phyloP scores from a whole-genome alignment of 1,284 basidiomycete genomes.

The Omphalotus olearius region DNA sequence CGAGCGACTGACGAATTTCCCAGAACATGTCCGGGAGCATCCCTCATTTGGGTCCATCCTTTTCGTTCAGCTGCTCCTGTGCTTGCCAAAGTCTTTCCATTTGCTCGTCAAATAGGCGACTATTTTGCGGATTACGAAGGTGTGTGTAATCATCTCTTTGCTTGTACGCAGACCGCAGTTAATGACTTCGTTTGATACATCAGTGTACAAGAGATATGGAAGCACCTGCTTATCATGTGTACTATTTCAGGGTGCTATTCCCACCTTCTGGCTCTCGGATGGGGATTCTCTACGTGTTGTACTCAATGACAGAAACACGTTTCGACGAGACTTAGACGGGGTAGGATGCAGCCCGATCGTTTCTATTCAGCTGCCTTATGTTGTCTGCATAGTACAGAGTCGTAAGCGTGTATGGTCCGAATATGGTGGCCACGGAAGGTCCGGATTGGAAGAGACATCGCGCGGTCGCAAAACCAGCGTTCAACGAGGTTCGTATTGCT shows the following conservation, averaged over 20 bases:
- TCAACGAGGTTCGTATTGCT: conserved; percentile 30
- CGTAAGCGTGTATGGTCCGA: conserved; percentile 34
- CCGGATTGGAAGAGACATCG: conserved; percentile 40
- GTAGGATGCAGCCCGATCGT: conserved; percentile 18
- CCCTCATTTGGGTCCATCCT: conserved; percentile 20
- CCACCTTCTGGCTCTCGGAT: conserved; percentile 37
- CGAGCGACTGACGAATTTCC: background rate
- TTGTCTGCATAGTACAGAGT: conserved; percentile 26
- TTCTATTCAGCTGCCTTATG: background rate
- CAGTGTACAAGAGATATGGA: conserved; percentile 33
- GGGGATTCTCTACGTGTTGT: conserved; percentile 34
- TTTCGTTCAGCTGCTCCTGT: conserved; percentile 23
- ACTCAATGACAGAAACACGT: conserved; percentile 26
- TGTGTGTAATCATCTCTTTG: conserved; percentile 33
- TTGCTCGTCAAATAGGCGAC: conserved; percentile 26
- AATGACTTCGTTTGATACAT: background rate
- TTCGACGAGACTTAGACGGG: conserved; percentile 31
- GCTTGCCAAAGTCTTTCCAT: conserved; percentile 28
- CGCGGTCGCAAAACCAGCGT: conserved; percentile 34
- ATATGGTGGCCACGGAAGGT: conserved; percentile 38
- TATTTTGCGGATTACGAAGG: conserved; percentile 19
- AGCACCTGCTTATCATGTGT: conserved; percentile 34
- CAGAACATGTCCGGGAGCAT: background rate
- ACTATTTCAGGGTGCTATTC: conserved; percentile 22
- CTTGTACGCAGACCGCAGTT: background rate